Evolutionary conservation across 495 filamentous ascomycete species (phyloP), one percentile per base, ranked within the genome.

Genomic region (Venustampulla echinocandica): DNA sequence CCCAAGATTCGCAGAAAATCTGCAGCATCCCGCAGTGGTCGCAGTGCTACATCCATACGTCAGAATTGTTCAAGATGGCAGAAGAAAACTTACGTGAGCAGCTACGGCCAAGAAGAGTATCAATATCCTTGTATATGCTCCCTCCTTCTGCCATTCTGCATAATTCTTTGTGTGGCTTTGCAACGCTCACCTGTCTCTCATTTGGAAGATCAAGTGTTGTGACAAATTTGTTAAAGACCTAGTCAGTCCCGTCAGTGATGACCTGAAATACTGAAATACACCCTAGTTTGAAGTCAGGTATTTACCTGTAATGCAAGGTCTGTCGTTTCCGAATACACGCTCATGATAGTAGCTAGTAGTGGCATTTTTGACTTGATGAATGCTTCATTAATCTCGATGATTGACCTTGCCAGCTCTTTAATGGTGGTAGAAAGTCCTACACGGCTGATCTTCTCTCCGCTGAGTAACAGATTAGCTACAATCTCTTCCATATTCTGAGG

Each of bases 401-500:
- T 32, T 22, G 53, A 39, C 7, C 6, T 20, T 4, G 51, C 51
- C 20, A 58, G 44, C 7, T 18, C 43, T 22, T 51, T 47, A 15
- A 50, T 49, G 34, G 44, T 48, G 14, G 14, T n/a, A 4, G 33
- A 15, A 18, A 37, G 17, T 15, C 36, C 32, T 2, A 33, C 15
- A 10, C 24, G 38, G n/a, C 46, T 44, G 1, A 14, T 13, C 27
- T 34, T 40, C 3, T 41, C 48, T 7, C 22, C 15, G 17, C 5
- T 21, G 37, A n/a, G 22, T 1, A 52, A 11, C 7, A 58, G 42
- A 2, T 38, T 23, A n/a, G 46, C 30, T 10, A 58, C 14, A 20
- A 46, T 38, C 24, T 54, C 51, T 42, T 58, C 42, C 11, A 58
- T 46, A 20, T 47, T 27, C 2, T 33, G 43, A 19, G 20, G 28